Evolutionary conservation across 2,329 filamentous ascomycete species (phyloP).

Genomic region (Ascochyta lentis): DNA sequence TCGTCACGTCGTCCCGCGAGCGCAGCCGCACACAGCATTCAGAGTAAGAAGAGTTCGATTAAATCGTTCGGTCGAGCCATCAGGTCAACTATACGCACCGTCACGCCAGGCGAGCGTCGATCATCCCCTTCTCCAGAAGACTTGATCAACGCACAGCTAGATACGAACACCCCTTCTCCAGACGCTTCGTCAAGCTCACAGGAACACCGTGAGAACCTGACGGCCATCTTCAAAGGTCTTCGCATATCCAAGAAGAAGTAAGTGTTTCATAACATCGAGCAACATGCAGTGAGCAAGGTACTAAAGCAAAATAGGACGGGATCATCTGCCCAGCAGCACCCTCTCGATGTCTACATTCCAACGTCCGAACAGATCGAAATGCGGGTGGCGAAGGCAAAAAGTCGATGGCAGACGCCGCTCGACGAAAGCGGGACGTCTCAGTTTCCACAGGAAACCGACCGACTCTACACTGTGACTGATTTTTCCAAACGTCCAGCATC

Average conservation of each 20-base stretch:
- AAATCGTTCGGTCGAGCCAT: slow-evolving; percentile 36
- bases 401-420: slow-evolving; percentile 52
- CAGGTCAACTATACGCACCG: slow-evolving; percentile 47
- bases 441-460: slow-evolving; percentile 38
- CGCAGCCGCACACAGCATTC: slow-evolving; percentile 19
- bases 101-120: slow-evolving; percentile 39
- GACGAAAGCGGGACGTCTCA: slow-evolving; percentile 41
- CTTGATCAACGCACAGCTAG: slow-evolving; percentile 1
- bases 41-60: slow-evolving; percentile 38
- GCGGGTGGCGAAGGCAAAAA: slow-evolving; percentile 48
- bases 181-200: neutral
- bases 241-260: slow-evolving; percentile 4
- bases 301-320: neutral
- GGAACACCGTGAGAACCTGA: neutral
- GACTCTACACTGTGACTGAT: slow-evolving; percentile 23
- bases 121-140: slow-evolving; percentile 17
- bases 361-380: slow-evolving; percentile 49
- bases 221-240: neutral
- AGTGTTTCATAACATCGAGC: neutral
- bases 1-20: slow-evolving; percentile 19
- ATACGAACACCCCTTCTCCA: slow-evolving; percentile 15
- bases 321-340: neutral
- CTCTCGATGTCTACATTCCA: slow-evolving; percentile 28
- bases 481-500: slow-evolving; percentile 3
- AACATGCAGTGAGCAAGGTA: neutral